A percentile compares a stretch with the other conserved stretches of the same genome.
Conservation (phyloP, 2,329 filamentous ascomycete genomes). For the Colletotrichum tabaci region DNA sequence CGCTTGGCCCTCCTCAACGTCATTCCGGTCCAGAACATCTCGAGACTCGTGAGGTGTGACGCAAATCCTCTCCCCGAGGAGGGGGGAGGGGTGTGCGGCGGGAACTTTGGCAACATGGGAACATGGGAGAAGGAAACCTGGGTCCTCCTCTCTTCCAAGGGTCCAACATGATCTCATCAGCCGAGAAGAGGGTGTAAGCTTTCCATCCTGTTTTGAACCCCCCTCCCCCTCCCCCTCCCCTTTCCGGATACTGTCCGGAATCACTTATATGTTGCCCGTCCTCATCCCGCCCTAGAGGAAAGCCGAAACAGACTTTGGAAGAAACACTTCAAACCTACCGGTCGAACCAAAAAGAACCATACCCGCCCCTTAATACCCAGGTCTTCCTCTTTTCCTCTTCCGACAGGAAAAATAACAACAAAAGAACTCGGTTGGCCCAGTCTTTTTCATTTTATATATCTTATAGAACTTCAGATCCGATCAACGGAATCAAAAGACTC, state of each 20-base stretch:
- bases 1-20: conserved; percentile 48
- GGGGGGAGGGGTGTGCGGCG: conserved; percentile 5
- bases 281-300: conserved; percentile 26
- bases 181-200: conserved; percentile 36
- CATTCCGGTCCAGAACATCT: conserved; percentile 44
- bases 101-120: background rate
- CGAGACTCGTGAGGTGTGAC: conserved; percentile 39
- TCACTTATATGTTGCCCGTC: conserved; percentile 43
- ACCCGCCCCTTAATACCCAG: background rate
- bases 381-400: conserved; percentile 1
- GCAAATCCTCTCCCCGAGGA: conserved; percentile 11
- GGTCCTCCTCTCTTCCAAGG: conserved; percentile 30
- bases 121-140: background rate
- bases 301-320: background rate
- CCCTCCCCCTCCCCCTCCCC: background rate
- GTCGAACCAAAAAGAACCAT: conserved; percentile 8
- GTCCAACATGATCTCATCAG: conserved; percentile 46
- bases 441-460: background rate
- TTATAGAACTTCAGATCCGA: conserved; percentile 38
- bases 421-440: conserved; percentile 5
- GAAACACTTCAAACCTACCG: conserved; percentile 26
- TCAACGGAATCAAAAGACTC: background rate
- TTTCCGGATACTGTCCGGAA: conserved; percentile 31
- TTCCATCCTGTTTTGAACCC: conserved; percentile 43
- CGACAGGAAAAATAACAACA: conserved; percentile 14